Evolutionary conservation across 345 rosid species (phyloP).

Genomic region (Cardiospermum halicacabum): DNA sequence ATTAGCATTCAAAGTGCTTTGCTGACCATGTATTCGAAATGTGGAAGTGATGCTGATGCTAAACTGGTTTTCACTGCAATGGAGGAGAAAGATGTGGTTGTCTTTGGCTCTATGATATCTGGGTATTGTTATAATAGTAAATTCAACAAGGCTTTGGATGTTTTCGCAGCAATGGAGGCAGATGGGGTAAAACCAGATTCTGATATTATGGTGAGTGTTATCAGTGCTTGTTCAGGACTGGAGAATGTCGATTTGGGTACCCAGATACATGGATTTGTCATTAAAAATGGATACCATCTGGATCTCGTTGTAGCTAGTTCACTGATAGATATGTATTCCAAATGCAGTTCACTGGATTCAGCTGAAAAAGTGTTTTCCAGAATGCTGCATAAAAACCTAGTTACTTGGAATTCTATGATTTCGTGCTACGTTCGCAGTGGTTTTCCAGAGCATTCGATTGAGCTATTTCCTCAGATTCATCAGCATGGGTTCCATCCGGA

Average conservation of each 20-base stretch:
- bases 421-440: conserved; percentile 64
- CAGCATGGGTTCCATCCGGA: conserved; percentile 48
- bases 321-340: conserved; percentile 74
- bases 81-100: conserved; percentile 53
- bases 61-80: conserved; percentile 37
- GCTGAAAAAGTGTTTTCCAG: conserved; percentile 45
- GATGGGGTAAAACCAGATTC: conserved; percentile 56
- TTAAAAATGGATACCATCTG: conserved; percentile 43
- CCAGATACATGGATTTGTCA: conserved; percentile 47
- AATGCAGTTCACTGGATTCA: conserved; percentile 50
- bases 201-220: conserved; percentile 49
- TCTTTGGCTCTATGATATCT: conserved; percentile 74
- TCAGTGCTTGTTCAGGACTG: conserved; percentile 49
- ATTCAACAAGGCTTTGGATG: conserved; percentile 44
- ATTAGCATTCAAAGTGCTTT: conserved; percentile 47
- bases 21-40: conserved; percentile 50
- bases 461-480: conserved; percentile 37
- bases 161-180: conserved; percentile 43
- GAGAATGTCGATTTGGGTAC: conserved; percentile 43
- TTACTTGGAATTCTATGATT: conserved; percentile 73
- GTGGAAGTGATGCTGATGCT: conserved; percentile 45
- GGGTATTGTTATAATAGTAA: conserved; percentile 59
- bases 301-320: conserved; percentile 67
- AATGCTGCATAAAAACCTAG: conserved; percentile 52
- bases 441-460: conserved; percentile 52